Base-by-base conservation (phyloP, 495 filamentous ascomycete species). In the Xylaria sp. region DNA sequence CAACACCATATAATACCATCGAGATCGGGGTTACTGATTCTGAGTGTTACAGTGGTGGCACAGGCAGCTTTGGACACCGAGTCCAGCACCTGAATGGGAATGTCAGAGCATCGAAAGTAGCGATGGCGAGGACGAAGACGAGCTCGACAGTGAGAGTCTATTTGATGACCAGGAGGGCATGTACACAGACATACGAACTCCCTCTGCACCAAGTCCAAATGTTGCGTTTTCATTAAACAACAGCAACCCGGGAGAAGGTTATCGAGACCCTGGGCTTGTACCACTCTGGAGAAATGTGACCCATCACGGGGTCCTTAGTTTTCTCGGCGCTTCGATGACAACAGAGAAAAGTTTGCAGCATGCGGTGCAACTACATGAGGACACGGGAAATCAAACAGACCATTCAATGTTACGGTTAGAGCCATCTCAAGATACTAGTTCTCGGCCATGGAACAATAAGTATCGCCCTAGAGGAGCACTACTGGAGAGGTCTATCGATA, bases 251-350 rank as follows among this genome's bases (percentile, higher is more conserved):
- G 21, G 21, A 1, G 21, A 24, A 24, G 35, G 59, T 19, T 43
- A 62, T 14, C 59, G 59, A 19, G n/a, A 43, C 9, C 12, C 21
- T 14, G 21, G 21, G 29, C 11, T 29, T 21, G 37, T 62, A 29
- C 3, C 21, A 29, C 59, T 21, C 21, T 41, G 9, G 37, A 61
- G 37, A 24, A 41, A 61, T 59, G 57, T 21, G 6, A 59, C 31
- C 1, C 37, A 26, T 61, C n/a, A 61, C 12, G 58, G 21, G 31
- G 59, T 62, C 3, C 59, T 41, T 26, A 29, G n/a, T 24, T 62
- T 62, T 29, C 59, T 62, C 15, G 31, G 33, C 19, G 57, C 31
- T 29, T 62, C 37, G n/a, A 59, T 62, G 29, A 17, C 37, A 24
- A 29, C 37, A 14, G 37, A 33, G 33, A 61, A 41, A 33, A 61